phyloP scores from a whole-genome alignment of 352 stramenopile genomes.

The Pythium guiyangense region DNA sequence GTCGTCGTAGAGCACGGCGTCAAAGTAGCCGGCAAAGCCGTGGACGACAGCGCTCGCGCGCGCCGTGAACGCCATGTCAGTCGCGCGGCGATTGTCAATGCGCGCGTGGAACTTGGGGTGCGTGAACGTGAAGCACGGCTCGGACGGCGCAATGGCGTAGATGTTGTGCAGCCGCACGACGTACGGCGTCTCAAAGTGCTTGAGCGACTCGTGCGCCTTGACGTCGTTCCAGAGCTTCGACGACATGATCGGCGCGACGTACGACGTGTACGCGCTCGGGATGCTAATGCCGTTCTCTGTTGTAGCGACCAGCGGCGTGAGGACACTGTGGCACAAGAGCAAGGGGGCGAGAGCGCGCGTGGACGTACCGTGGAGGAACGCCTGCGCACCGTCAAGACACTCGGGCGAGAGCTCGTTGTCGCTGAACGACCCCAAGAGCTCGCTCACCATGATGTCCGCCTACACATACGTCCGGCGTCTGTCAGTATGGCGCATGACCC shows the following conservation, averaged over 20 bases:
- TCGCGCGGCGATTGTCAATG: conserved; percentile 86
- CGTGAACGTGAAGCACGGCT: conserved; percentile 92
- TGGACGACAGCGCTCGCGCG: conserved; percentile 79
- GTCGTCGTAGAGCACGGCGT: conserved; percentile 92
- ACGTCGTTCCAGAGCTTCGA: conserved; percentile 92
- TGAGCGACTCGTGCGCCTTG: conserved; percentile 63
- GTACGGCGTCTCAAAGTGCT: conserved; percentile 95
- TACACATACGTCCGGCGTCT: background rate
- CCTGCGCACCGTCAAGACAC: conserved; percentile 95
- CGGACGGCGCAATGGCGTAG: conserved; percentile 75
- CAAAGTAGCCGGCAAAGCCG: conserved; percentile 96
- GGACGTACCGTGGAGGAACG: conserved; percentile 82
- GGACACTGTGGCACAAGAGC: background rate
- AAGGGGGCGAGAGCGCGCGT: background rate
- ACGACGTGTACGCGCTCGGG: conserved; percentile 92
- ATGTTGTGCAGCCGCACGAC: conserved; percentile 95
- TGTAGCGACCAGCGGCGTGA: too few relatives aligned
- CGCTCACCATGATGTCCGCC: conserved; percentile 95
- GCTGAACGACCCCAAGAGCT: conserved; percentile 95
- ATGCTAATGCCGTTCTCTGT: conserved; percentile 87
- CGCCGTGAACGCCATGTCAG: conserved; percentile 49
- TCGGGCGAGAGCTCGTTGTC: conserved; percentile 99
- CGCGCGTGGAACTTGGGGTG: conserved; percentile 81
- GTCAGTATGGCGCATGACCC: background rate
- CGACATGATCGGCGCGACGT: conserved; percentile 93